Percentiles rank a stretch among this genome's conserved stretches.
phyloP scores from a whole-genome alignment of 768 basidiomycete genomes.

The Boletus rex-veris region DNA sequence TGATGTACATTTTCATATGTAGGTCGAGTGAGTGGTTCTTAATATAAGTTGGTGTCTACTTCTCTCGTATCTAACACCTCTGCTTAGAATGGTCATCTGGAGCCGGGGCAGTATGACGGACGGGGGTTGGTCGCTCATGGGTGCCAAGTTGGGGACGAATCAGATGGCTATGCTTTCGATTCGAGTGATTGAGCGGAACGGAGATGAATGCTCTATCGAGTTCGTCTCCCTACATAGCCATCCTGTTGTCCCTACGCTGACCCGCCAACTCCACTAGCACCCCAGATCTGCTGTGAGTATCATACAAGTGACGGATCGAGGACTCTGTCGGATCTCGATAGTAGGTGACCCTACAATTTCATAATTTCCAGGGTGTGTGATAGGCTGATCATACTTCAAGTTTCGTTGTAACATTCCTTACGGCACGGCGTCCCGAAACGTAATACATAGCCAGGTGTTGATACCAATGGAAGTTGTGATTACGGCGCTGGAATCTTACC shows the following conservation, averaged over 20 bases:
- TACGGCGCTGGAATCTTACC: neutral
- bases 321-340: neutral
- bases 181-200: neutral
- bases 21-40: neutral
- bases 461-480: slow-evolving; percentile 9
- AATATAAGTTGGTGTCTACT: neutral
- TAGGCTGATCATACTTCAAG: neutral
- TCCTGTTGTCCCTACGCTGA: neutral
- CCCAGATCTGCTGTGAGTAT: neutral
- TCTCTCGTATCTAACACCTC: neutral
- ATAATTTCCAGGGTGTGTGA: neutral
- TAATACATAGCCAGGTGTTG: slow-evolving; percentile 2
- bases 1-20: neutral
- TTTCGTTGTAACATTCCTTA: neutral
- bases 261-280: neutral
- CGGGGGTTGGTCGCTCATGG: slow-evolving; percentile 1
- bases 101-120: neutral
- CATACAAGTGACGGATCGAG: neutral
- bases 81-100: neutral
- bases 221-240: neutral
- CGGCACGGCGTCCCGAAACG: neutral
- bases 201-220: neutral
- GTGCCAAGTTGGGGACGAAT: neutral
- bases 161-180: neutral
- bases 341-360: neutral